phyloP scores from a whole-genome alignment of 129 eudicot genomes.

The Flaveria trinervia region DNA sequence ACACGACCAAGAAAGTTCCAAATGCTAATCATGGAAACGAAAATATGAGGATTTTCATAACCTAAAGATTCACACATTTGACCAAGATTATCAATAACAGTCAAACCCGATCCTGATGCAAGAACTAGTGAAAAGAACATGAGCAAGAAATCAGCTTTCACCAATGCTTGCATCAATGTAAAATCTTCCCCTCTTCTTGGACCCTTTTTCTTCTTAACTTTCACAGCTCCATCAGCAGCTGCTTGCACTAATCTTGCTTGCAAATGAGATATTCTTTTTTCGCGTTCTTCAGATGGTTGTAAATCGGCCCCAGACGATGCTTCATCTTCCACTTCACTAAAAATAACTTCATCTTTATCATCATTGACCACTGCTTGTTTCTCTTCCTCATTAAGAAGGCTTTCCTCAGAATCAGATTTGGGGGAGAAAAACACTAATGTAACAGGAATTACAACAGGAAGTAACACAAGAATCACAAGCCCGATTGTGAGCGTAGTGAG shows the following conservation, averaged over 20 bases:
- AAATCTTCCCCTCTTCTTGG: slow-evolving; percentile 78
- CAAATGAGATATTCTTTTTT: slow-evolving; percentile 56
- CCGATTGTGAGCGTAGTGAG: slow-evolving; percentile 42
- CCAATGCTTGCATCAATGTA: slow-evolving; percentile 64
- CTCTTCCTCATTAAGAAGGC: slow-evolving; percentile 48
- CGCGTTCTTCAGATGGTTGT: slow-evolving; percentile 47
- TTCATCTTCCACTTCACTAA: slow-evolving; percentile 67
- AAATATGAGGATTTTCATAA: slow-evolving; percentile 56
- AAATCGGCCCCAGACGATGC: slow-evolving; percentile 39
- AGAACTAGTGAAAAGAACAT: slow-evolving; percentile 64
- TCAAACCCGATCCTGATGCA: slow-evolving; percentile 80
- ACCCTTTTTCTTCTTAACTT: slow-evolving; percentile 59
- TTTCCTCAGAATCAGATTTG: slow-evolving; percentile 43
- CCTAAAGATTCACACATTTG: slow-evolving; percentile 75
- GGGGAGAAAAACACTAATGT: slow-evolving; percentile 44
- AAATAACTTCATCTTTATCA: slow-evolving; percentile 37
- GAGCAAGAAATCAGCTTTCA: slow-evolving; percentile 74
- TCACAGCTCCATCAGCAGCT: slow-evolving; percentile 71
- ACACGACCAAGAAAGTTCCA: slow-evolving; percentile 89
- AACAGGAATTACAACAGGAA: slow-evolving; percentile 56
- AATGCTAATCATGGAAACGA: slow-evolving; percentile 79
- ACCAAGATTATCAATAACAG: slow-evolving; percentile 70
- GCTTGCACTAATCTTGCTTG: slow-evolving; percentile 61
- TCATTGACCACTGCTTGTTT: slow-evolving; percentile 33
- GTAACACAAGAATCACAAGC: slow-evolving; percentile 48